Evolutionary conservation across 2,329 filamentous ascomycete genomes (phyloP), one percentile per base, ranked within the genome.

Genomic region (Xylaria sp.): DNA sequence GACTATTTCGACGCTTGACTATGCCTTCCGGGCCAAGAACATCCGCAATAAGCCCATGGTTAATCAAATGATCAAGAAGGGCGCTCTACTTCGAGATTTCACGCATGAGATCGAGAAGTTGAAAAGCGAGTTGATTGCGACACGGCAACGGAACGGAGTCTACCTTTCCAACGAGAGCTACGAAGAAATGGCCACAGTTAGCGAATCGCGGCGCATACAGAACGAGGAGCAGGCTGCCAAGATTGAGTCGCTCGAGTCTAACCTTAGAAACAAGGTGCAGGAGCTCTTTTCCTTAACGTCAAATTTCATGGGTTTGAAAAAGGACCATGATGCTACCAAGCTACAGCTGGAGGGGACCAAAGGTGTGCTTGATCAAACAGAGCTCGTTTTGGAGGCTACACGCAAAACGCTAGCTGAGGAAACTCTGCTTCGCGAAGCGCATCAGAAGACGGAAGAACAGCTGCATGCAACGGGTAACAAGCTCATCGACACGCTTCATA

Each of bases 31-130:
- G 56, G 96, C 96, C 18, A 99, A 99, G 84, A 98, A 99, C 75
- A 99, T 99, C 76, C 92, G 93, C 59, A 99, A 99, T 81, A 98
- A 98, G 81, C 97, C 96, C 0, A 96, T 99, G 78, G 87, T 97
- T 75, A 99, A 98, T 81, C 92, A 94, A 58, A 88, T 93, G 77
- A 89, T 98, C 72, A 94, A 93, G 72, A 99, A 98, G 82, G 97
- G 96, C 82, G 97, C 94, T 2, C 82, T 99, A 13, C 86, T 99
- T 12, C 91, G 89, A 69, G 96, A 99, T 73, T 97, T 97, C 73
- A 96, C 95, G 0, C 84, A 87, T 28, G 96, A 99, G 78, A 98
- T 99, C 61, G 94, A 99, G 80, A 96, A 94, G 78, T 85, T 99
- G 44, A 98, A 97, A 84, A 93, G 92, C 74, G 96, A 99, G 78